Evolutionary conservation across 2,329 filamentous ascomycete genomes (phyloP).

Genomic region (Allantophomopsis lycopodina): DNA sequence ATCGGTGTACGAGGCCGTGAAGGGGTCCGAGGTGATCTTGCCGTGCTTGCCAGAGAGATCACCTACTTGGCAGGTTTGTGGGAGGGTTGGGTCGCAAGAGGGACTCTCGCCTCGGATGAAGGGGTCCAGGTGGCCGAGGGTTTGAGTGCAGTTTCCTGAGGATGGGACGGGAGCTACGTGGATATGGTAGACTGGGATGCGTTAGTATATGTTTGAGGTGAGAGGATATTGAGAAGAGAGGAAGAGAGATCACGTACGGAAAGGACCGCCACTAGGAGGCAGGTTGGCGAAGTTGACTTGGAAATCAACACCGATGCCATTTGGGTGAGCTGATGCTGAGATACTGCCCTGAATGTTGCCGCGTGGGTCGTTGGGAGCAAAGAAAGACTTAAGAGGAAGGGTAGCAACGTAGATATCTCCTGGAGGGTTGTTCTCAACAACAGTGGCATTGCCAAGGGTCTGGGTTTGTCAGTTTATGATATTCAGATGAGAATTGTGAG

Average conservation of each 20-base stretch:
- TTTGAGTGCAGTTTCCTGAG: slow-evolving; percentile 58
- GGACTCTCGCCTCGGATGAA: slow-evolving; percentile 42
- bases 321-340: slow-evolving; percentile 27
- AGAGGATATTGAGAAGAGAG: background rate
- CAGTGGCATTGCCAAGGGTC: slow-evolving; percentile 31
- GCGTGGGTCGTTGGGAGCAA: slow-evolving; percentile 28
- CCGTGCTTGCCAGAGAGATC: slow-evolving; percentile 67
- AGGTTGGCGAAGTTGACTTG: slow-evolving; percentile 42
- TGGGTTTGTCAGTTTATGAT: background rate
- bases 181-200: slow-evolving; percentile 51
- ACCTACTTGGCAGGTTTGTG: slow-evolving; percentile 60
- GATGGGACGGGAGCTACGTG: slow-evolving; percentile 49
- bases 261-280: slow-evolving; percentile 41
- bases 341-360: slow-evolving; percentile 42
- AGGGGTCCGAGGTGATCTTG: slow-evolving; percentile 36
- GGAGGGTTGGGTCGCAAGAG: slow-evolving; percentile 40
- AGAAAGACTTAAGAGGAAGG: slow-evolving; percentile 32
- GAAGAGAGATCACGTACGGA: slow-evolving; percentile 30
- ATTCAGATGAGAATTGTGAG: no score
- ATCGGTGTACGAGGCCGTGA: slow-evolving; percentile 37
- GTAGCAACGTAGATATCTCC: slow-evolving; percentile 38
- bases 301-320: slow-evolving; percentile 41
- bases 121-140: slow-evolving; percentile 59
- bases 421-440: slow-evolving; percentile 39
- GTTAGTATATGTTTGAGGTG: slow-evolving; percentile 2